Base-by-base conservation (phyloP, 1,284 basidiomycete genomes). In the Marasmius tenuissimus region DNA sequence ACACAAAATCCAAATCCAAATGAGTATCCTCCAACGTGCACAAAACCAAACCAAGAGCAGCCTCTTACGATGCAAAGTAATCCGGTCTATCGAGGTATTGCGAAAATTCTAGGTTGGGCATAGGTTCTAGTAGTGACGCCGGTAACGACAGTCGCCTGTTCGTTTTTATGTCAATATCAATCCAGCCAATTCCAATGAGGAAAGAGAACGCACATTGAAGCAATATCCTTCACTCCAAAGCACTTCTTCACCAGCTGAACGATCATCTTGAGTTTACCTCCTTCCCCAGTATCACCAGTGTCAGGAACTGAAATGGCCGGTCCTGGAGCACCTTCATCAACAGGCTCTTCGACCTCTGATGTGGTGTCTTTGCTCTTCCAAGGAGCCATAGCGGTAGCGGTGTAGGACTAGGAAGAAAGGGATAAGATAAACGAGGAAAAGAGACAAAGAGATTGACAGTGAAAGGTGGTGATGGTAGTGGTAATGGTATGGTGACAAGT, bases 31-130 rank as follows among this genome's bases (percentile, higher is more conserved):
- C 14, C 3, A 38, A 6, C 5, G 20, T 18, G 22, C 20, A 51
- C 33, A 56, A 22, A 50, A 63, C n/a, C n/a, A 34, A 9, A 20
- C 40, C n/a, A n/a, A n/a, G n/a, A n/a, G n/a, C n/a, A 27, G 16
- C 35, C 10, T 62, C 59, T 22, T 33, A 96, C 94, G 93, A 88
- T 69, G 91, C 90, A 72, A 97, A 96, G 51, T 96, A 81, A 75
- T 98, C 96, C 10, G 96, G 94, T 65, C 96, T 84, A 75, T 98
- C 96, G 54, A 96, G 84, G 70, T 97, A 98, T 67, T 95, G 92
- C 93, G 93, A 97, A 76, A 95, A 96, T 76, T 97, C 96, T 59
- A 98, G 84, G 75, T 97, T 97, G 4, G 94, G 94, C 69, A 96
- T 85, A 4, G 95, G 95, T 71, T 97, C 94, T 45, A 97, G 83